These are phyloP conservation scores for Fusarium guadeloupense DNA, from an alignment of 2,329 filamentous ascomycete genomes.

Conservation along the genomic window DNA sequence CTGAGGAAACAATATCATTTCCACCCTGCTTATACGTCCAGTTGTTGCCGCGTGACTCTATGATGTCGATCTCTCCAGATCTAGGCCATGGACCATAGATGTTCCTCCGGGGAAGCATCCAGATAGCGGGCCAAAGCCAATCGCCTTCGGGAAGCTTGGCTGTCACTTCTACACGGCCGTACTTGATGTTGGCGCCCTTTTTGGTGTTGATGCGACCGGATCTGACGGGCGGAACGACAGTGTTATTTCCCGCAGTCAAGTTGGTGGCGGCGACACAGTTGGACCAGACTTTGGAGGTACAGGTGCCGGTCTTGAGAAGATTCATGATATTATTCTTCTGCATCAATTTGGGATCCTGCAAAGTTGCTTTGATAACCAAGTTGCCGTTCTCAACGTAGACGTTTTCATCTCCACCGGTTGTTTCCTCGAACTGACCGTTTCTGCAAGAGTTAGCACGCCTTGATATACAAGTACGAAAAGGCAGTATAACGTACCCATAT, in stretches of 20 bases:
- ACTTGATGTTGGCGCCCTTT: constrained; percentile 76
- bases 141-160: constrained; percentile 80
- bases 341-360: constrained; percentile 74
- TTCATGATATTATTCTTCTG: constrained; percentile 74
- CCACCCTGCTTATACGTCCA: constrained; percentile 78
- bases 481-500: constrained; percentile 68
- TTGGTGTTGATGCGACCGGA: constrained; percentile 83
- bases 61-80: constrained; percentile 86
- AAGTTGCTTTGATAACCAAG: constrained; percentile 79
- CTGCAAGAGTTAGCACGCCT: constrained; percentile 50
- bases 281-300: constrained; percentile 66
- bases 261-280: constrained; percentile 78
- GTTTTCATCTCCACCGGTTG: constrained; percentile 77
- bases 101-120: constrained; percentile 80
- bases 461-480: too few species aligned
- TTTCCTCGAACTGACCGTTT: constrained; percentile 84
- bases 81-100: constrained; percentile 81
- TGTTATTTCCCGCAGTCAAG: constrained; percentile 73
- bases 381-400: constrained; percentile 75
- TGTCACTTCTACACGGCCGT: constrained; percentile 81
- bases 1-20: constrained; percentile 81
- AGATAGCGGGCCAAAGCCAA: constrained; percentile 93
- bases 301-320: constrained; percentile 71
- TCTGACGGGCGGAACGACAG: constrained; percentile 78
- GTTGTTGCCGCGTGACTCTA: constrained; percentile 85